Base-by-base conservation (phyloP, 2,329 filamentous ascomycete species). In the Alternaria triticina region DNA sequence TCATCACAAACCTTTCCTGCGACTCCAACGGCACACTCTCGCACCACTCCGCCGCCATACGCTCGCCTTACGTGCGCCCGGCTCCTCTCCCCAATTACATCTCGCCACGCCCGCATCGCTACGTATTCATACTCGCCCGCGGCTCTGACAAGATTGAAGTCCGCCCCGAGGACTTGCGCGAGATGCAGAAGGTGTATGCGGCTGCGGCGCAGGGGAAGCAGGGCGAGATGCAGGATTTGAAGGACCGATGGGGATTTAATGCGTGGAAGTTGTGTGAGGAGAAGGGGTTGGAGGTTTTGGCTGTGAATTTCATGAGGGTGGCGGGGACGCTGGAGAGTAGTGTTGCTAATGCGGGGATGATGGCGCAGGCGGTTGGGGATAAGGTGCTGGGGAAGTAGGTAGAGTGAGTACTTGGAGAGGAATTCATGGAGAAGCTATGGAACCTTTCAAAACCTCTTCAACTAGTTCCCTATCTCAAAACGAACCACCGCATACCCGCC, bases 171-270 rank as follows among this genome's bases (percentile, higher is more conserved):
- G 71, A 73, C 15, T 12, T 73, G 5, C 60, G 51, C 9, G 61
- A 68, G 44, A 60, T 72, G 58, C 71, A 73, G 40, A 61, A 69
- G 27, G 57, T 43, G 10, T 72, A 69, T 50, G 56, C 36, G 12
- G 67, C 67, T 9, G 70, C 70, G 8, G 43, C 68, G 17, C 23
- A 61, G 12, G 70, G 70, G 7, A 68, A 67, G 25, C 70, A 72
- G 45, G 58, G 54, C 7, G 65, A 66, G 17, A 59, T 62, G 20
- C 70, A 73, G 57, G 71, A 73, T 44, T 49, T 73, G 47, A 71
- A 71, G 40, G 71, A 71, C n/a, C 59, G 71, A 0, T 72, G 71
- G 71, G 71, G 70, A 0, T 73, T 73, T 17, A 65, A 68, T 46
- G 66, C 64, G n/a, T 56, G 65, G 45, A 62, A 59, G 36, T 20